Base-by-base conservation (phyloP, 2,329 filamentous ascomycete genomes). In the Hypoxylon sp. region DNA sequence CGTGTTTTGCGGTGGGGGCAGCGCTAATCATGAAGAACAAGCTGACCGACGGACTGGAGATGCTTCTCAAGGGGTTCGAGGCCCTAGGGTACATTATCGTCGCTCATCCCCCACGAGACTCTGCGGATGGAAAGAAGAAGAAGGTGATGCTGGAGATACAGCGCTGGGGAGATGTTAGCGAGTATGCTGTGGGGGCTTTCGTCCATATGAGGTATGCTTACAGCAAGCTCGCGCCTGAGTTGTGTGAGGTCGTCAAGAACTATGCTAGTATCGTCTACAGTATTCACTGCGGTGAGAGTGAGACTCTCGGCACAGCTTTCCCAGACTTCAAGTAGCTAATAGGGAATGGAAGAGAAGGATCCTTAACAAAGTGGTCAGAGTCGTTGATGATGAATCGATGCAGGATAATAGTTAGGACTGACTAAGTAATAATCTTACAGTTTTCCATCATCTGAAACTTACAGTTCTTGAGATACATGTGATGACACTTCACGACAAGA, bases 271-370 rank as follows among this genome's bases (percentile, higher is more conserved):
- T 55, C 6, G 46, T 52, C 1, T 69, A 69, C 40, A 56, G 51
- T 7, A 66, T 71, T 7, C 29, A 38, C 4, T 45, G 55, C 8
- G 69, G 68, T 4, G 67, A 70, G 46, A 50, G 50, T 5, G 56
- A 59, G 11, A 60, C 56, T 2, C 16, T 64, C 21, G 35, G 29
- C 7, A 16, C 17, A 2, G 11, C 25, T 4, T 55, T 43, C 29
- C 49, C 51, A 4, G 35, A 35, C 66, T 65, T 62, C 50, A 7
- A 15, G 25, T 42, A 56, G 26, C n/a, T n/a, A n/a, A n/a, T n/a
- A n/a, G n/a, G n/a, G n/a, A n/a, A n/a, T n/a, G n/a, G n/a, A n/a
- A n/a, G n/a, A n/a, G n/a, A n/a, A n/a, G n/a, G n/a, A n/a, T n/a
- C n/a, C n/a, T n/a, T n/a, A n/a, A n/a, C n/a, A n/a, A n/a, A n/a